Evolutionary conservation across 2,329 filamentous ascomycete genomes (phyloP), one percentile per base, ranked within the genome.

Genomic region (Botrytis tulipae): DNA sequence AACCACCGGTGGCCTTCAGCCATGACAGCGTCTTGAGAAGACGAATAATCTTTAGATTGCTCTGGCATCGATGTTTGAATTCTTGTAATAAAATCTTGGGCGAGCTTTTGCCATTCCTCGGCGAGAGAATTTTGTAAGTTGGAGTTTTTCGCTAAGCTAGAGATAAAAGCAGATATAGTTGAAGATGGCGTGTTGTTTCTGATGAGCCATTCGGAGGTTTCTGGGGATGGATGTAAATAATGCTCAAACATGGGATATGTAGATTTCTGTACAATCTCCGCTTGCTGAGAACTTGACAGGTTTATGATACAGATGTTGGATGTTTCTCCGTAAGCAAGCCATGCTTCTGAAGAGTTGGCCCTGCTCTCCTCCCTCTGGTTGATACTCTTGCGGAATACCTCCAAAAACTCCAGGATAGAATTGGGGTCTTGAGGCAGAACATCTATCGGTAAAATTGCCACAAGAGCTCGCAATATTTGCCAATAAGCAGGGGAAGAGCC

Each of bases 41-140:
- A 86, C 40, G 88, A 86, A 77, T 93, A 93, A 29, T 94, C 92
- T 75, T 91, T 91, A 0, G 94, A 94, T 73, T 95, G 90, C 79
- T 95, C 94, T 0, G 95, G 94, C 8, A 93, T 86, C 0, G 94
- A 97, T 9, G 89, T 88, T 71, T 90, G 90, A 73, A 97, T 90
- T 54, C 88, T 86, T 46, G 89, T 85, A 40, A 91, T 84, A n/a
- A 97, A 83, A 0, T 85, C 81, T 1, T 87, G 83, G 0, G 89
- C 87, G n/a, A 94, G 82, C 2, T 84, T 84, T 3, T 84, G 81
- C 93, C 93, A 96, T 76, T 91, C 85, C 4, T 85, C 81, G 25
- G 84, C 81, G 0, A 93, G 84, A 0, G 87, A 83, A 4, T 83
- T 77, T 0, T 86, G 81, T 5, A 90, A 77, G 3, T 85, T 82